Conservation (phyloP, 2,329 filamentous ascomycete genomes). For the Penicillium paneum region DNA sequence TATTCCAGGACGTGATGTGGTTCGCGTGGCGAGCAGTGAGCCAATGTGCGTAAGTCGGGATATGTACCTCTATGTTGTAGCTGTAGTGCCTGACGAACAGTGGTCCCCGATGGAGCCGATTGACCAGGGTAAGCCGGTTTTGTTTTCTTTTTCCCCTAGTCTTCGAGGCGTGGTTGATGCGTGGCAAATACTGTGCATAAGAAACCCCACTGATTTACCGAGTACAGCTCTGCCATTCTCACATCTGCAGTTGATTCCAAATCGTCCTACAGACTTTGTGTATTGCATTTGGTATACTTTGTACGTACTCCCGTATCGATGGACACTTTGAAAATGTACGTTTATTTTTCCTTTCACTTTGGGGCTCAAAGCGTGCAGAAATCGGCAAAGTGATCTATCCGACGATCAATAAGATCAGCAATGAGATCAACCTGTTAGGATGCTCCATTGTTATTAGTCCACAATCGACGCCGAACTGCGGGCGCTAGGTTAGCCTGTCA, state of each 20-base stretch:
- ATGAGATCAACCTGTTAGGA: not conserved
- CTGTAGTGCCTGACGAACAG: not conserved
- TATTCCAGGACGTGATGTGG: conserved; percentile 9
- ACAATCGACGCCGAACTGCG: not conserved
- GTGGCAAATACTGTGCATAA: conserved; percentile 13
- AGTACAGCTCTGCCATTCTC: not conserved
- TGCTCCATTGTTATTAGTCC: not conserved
- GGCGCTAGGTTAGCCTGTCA: not conserved
- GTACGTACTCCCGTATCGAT: not conserved
- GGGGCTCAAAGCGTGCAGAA: not conserved
- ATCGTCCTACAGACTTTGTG: not conserved
- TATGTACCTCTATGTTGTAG: conserved; percentile 19
- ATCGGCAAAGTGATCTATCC: not conserved
- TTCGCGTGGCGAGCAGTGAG: not conserved
- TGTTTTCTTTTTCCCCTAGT: not conserved
- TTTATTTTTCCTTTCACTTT: not conserved
- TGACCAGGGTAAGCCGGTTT: conserved; percentile 8
- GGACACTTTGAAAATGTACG: accelerated
- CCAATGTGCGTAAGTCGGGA: conserved; percentile 6
- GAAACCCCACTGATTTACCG: not conserved
- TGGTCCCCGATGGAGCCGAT: not conserved
- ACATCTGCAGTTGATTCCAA: conserved; percentile 10
- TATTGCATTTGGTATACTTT: not conserved
- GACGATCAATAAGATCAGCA: not conserved
- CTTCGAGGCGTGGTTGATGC: conserved; percentile 14